A percentile compares a stretch with the other conserved stretches of the same genome.
phyloP scores from a whole-genome alignment of 768 basidiomycete genomes.

The Pleurotus pulmonarius region DNA sequence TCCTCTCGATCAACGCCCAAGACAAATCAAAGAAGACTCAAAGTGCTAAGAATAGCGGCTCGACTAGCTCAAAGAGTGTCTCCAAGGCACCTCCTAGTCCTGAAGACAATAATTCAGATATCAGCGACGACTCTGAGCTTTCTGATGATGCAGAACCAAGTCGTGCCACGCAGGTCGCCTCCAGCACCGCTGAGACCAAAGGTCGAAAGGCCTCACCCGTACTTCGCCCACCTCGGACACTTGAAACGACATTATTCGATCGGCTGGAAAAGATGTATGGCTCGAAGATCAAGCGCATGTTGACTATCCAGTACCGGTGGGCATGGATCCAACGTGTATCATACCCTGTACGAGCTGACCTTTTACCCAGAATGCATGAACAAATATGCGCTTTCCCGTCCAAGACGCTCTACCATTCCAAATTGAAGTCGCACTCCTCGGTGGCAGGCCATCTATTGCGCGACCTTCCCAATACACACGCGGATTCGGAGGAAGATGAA shows the following conservation, averaged over 20 bases:
- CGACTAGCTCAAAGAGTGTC: constrained; percentile 8
- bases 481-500: constrained; percentile 58
- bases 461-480: constrained; percentile 56
- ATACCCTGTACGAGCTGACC: neutral
- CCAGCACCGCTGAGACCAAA: constrained; percentile 9
- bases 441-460: constrained; percentile 71
- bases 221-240: constrained; percentile 59
- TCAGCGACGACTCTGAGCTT: constrained; percentile 6
- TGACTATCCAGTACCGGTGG: constrained; percentile 86
- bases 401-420: constrained; percentile 69
- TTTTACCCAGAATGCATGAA: constrained; percentile 69
- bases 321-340: constrained; percentile 13
- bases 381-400: constrained; percentile 88
- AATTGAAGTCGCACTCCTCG: constrained; percentile 64
- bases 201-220: constrained; percentile 16
- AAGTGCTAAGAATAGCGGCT: constrained; percentile 3
- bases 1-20: constrained; percentile 62
- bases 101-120: neutral
- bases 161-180: neutral
- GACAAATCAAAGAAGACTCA: constrained; percentile 19
- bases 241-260: constrained; percentile 91
- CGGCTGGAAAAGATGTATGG: constrained; percentile 90
- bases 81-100: constrained; percentile 7
- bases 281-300: constrained; percentile 74
- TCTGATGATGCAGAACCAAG: neutral